phyloP scores from a whole-genome alignment of 805 yeast genomes.

The Saccharomycopsis fodiens region DNA sequence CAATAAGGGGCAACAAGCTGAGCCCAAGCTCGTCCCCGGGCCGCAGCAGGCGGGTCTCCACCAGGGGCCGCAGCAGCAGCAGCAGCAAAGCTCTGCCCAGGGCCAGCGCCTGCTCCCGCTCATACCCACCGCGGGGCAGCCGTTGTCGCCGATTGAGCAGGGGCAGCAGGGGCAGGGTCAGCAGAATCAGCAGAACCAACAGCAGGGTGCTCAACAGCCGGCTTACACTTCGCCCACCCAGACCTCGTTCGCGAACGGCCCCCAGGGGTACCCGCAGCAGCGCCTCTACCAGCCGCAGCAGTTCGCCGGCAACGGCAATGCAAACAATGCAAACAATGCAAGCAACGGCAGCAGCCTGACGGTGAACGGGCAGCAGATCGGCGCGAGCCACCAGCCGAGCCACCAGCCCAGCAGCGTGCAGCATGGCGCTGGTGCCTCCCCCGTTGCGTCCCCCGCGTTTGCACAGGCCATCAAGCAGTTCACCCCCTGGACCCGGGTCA shows the following conservation, averaged over 20 bases:
- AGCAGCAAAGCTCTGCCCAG: slow-evolving; percentile 14
- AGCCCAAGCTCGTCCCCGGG: neutral
- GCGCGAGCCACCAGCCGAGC: neutral
- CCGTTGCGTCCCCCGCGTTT: slow-evolving; percentile 29
- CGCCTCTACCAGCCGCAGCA: slow-evolving; percentile 25
- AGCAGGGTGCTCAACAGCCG: slow-evolving; percentile 6
- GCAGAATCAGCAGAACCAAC: neutral
- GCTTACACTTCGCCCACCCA: no score
- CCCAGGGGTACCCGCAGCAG: slow-evolving; percentile 1
- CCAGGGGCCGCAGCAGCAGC: slow-evolving; percentile 20
- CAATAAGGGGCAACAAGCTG: slow-evolving; percentile 7
- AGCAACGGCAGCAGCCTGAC: neutral
- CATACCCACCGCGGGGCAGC: slow-evolving; percentile 20
- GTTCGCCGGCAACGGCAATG: neutral
- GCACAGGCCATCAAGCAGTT: slow-evolving; percentile 23
- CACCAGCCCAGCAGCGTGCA: slow-evolving; percentile 1
- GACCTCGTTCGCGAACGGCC: neutral
- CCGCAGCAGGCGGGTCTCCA: neutral
- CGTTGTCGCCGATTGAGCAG: slow-evolving; percentile 13
- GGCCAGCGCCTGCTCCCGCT: slow-evolving; percentile 17
- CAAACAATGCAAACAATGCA: neutral
- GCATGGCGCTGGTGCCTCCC: neutral
- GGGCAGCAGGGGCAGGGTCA: slow-evolving; percentile 2
- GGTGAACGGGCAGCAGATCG: neutral
- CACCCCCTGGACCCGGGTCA: slow-evolving; percentile 63